Conservation (phyloP, 495 filamentous ascomycete species). For the Tuber indicum region DNA sequence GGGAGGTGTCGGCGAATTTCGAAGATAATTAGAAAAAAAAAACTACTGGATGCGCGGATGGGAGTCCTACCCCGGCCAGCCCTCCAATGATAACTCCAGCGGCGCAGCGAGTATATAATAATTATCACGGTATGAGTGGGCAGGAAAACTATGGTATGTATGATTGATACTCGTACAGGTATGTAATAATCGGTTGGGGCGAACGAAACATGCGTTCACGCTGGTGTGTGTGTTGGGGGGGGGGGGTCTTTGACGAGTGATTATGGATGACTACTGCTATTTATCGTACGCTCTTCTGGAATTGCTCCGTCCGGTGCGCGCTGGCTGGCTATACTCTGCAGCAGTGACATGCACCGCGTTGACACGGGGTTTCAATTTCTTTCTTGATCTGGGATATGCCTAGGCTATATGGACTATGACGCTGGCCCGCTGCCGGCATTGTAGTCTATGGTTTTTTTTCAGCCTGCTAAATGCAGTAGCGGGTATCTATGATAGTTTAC, state of each 20-base stretch:
- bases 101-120: too few species aligned
- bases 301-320: neutral
- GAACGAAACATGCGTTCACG: neutral
- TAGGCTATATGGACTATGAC: neutral
- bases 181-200: too few species aligned
- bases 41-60: too few species aligned
- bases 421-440: neutral
- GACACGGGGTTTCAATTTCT: neutral
- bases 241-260: neutral
- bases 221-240: neutral
- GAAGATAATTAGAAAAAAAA: too few species aligned
- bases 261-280: neutral
- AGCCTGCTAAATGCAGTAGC: neutral
- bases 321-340: neutral
- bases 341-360: neutral
- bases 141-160: too few species aligned
- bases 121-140: too few species aligned
- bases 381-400: neutral
- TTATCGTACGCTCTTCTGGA: too few species aligned
- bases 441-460: neutral
- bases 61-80: too few species aligned
- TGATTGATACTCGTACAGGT: too few species aligned
- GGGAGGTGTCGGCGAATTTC: too few species aligned
- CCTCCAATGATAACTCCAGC: too few species aligned
- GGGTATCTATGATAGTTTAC: neutral